Evolutionary conservation across 306 rosid genomes (phyloP).

Genomic region (Gillenia trifoliata): DNA sequence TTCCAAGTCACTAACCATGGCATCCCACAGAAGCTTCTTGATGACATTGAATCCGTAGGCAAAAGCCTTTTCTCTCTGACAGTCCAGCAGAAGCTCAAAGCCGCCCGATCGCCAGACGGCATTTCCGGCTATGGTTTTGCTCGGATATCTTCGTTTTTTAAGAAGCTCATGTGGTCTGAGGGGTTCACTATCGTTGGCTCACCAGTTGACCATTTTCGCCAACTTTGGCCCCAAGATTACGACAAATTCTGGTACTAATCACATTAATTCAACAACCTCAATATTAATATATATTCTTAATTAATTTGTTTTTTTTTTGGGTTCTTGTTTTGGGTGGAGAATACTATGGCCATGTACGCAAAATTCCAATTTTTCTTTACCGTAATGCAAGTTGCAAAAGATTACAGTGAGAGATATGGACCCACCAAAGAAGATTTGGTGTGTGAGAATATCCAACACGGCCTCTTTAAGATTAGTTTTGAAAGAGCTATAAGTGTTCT

Average conservation of each 20-base stretch:
- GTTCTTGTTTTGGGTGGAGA: slow-evolving; percentile 4
- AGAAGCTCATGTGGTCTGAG: slow-evolving; percentile 95
- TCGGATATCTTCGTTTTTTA: slow-evolving; percentile 84
- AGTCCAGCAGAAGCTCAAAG: slow-evolving; percentile 51
- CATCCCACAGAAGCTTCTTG: slow-evolving; percentile 37
- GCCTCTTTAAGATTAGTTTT: background rate
- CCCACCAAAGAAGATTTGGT: slow-evolving; percentile 47
- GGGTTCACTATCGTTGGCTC: slow-evolving; percentile 84
- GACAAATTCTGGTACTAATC: slow-evolving; percentile 48
- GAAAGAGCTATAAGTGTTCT: too few species aligned
- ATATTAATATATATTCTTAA: background rate
- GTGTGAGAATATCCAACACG: slow-evolving; percentile 20
- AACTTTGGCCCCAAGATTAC: slow-evolving; percentile 85
- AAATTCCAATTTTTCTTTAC: slow-evolving; percentile 8
- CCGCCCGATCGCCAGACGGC: slow-evolving; percentile 65
- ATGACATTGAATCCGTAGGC: slow-evolving; percentile 38
- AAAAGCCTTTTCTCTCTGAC: slow-evolving; percentile 65
- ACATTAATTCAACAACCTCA: slow-evolving; percentile 1
- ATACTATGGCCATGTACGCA: slow-evolving; percentile 17
- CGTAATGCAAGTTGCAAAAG: slow-evolving; percentile 35
- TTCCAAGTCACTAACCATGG: slow-evolving; percentile 76
- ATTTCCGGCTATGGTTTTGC: slow-evolving; percentile 76
- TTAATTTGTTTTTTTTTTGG: background rate
- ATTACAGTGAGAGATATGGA: slow-evolving; percentile 42
- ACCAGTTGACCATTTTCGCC: slow-evolving; percentile 63